Base-by-base conservation (phyloP, 2,329 filamentous ascomycete genomes). In the Fusarium tanahbumbuense region DNA sequence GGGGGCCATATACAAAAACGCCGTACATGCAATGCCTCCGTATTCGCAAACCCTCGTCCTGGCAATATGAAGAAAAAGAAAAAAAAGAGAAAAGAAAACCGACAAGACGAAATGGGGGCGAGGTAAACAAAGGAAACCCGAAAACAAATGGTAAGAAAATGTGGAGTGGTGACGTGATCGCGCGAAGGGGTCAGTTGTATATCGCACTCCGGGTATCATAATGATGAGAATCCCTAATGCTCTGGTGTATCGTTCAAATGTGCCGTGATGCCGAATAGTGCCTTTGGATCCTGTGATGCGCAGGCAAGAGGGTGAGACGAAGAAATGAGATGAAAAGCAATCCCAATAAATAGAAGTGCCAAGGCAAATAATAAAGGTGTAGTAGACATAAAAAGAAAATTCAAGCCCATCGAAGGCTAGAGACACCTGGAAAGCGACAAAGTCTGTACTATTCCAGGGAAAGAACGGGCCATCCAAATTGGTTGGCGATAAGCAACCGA, bases 161-260 rank as follows among this genome's bases (percentile, higher is more conserved):
- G 73, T 76, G 76, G 79, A 79, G 79, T 81, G 79, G 79, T 79
- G 78, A 79, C 76, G 70, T 77, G 71, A 76, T 76, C 71, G 75
- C 70, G 64, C 74, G 70, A 65, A 59, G 71, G 73, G 73, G 75
- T 73, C 73, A 76, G 69, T 74, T 76, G 74, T 74, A 69, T 76
- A 72, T 77, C 77, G 79, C 78, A 79, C 78, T 81, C 80, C 78
- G 80, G 80, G 80, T 81, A 81, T 81, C 80, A 77, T 78, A 69
- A 71, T 77, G 66, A 76, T 67, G 74, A 72, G 77, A 72, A 67
- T 76, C 75, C 77, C 76, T 76, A 65, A 78, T 79, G 78, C 77
- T 76, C 58, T 77, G 74, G 73, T 78, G 74, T 80, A 78, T 78
- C 71, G 73, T 75, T 70, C 63, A 76, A 68, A 57, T 75, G 76